phyloP scores from a whole-genome alignment of 2,329 filamentous ascomycete genomes.

The Xylaria sp. region DNA sequence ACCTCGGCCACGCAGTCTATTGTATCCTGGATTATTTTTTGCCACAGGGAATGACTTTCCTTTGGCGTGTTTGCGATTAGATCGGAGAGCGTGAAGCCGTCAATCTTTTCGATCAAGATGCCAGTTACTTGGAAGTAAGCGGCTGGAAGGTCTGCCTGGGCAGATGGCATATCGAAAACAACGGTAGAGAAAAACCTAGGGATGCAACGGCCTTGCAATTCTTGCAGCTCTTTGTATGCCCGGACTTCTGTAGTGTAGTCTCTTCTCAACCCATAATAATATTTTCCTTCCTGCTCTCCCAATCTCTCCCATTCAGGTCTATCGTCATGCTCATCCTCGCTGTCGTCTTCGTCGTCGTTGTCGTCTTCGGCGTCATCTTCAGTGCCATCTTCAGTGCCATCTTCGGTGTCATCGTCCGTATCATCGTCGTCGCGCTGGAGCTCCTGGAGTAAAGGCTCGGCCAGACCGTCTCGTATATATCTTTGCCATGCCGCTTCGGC shows the following conservation, averaged over 20 bases:
- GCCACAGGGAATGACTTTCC: not conserved
- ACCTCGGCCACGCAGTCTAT: not conserved
- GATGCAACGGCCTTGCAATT: slow-evolving; percentile 12
- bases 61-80: slow-evolving; percentile 1
- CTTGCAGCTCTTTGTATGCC: slow-evolving; percentile 13
- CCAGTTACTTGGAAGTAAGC: slow-evolving; percentile 16
- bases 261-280: not conserved
- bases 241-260: slow-evolving; percentile 4
- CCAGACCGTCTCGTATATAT: not conserved
- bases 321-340: not conserved
- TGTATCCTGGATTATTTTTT: slow-evolving; percentile 5
- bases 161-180: slow-evolving; percentile 8
- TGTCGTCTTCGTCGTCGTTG: not conserved
- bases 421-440: not conserved
- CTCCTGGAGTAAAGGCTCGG: not conserved
- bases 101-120: slow-evolving; percentile 15
- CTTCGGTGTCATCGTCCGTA: not conserved
- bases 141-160: not conserved
- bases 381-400: no score
- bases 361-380: not conserved
- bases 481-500: not conserved
- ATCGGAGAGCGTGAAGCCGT: slow-evolving; percentile 12
- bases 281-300: slow-evolving; percentile 5
- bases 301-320: slow-evolving; percentile 9
- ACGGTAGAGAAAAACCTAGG: slow-evolving; percentile 5